Conservation (phyloP, 1,284 basidiomycete species). For the Xerocomus minutiporus region DNA sequence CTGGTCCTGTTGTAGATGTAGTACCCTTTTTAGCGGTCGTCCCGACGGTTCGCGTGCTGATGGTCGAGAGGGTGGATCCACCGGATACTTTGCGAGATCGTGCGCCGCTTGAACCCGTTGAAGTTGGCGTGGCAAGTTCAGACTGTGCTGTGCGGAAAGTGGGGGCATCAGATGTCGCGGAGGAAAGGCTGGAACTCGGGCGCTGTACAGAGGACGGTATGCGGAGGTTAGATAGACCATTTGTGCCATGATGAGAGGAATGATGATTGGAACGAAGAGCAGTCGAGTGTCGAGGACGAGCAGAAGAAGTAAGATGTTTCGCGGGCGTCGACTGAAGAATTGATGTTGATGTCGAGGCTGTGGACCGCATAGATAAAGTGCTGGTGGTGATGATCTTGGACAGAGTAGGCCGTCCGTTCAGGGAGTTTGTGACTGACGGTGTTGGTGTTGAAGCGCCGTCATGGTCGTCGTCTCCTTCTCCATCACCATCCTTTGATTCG, state of each 20-base stretch:
- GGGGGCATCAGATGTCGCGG: slow-evolving; percentile 45
- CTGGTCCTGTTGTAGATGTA: slow-evolving; percentile 4
- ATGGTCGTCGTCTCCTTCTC: slow-evolving; percentile 14
- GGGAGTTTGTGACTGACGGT: slow-evolving; percentile 2
- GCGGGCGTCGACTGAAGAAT: background rate
- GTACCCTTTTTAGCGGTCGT: slow-evolving; percentile 21
- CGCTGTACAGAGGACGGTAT: slow-evolving; percentile 38
- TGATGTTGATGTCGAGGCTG: slow-evolving; percentile 9
- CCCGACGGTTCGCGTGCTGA: slow-evolving; percentile 36
- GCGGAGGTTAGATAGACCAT: slow-evolving; percentile 30
- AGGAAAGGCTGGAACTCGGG: slow-evolving; percentile 45
- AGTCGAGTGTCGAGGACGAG: slow-evolving; percentile 20
- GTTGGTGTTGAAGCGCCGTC: slow-evolving; percentile 20
- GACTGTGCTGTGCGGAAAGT: slow-evolving; percentile 57
- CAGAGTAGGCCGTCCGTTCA: slow-evolving; percentile 26
- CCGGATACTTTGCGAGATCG: slow-evolving; percentile 43
- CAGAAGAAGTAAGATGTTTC: slow-evolving; percentile 14
- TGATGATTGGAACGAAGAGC: slow-evolving; percentile 23
- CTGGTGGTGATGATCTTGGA: slow-evolving; percentile 28
- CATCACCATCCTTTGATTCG: slow-evolving; percentile 5
- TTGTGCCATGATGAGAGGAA: slow-evolving; percentile 18
- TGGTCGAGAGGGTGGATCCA: slow-evolving; percentile 39
- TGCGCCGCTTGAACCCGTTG: slow-evolving; percentile 22
- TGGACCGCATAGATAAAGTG: slow-evolving; percentile 31
- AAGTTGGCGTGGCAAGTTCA: slow-evolving; percentile 36